Evolutionary conservation across 352 stramenopile genomes (phyloP), one percentile per base, ranked within the genome.

Genomic region (Phytophthora rubi): DNA sequence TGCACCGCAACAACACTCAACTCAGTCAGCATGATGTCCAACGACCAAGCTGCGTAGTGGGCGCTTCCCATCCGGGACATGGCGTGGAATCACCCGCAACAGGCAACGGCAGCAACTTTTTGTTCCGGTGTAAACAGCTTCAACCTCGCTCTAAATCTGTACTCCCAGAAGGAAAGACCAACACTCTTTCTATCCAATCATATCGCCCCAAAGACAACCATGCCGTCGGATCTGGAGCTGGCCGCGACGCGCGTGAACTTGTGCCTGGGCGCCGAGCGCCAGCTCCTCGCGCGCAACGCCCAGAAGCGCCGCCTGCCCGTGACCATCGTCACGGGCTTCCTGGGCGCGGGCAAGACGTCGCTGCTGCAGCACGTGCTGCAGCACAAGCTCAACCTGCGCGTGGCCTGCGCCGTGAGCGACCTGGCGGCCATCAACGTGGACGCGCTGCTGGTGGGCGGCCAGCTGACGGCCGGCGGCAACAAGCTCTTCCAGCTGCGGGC

Each of bases 331-430:
- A 90, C 76, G 12, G 84, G 84, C 37, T 90, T 90, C 57, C 57
- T 93, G 9, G 86, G 86, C 8, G 74, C 83, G 6, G 85, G 85
- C 62, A 93, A 93, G 68, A 91, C 83, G 51, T 91, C 85, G 53
- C 69, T 93, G 45, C 65, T 91, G 48, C 78, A 82, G 56, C 82
- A 90, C 66, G 70, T 92, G 56, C 70, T 93, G 48, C 70, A 79
- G 48, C 82, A 90, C 62, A 84, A 84, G 16, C 73, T 90, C 26
- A 93, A 93, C 64, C 70, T 92, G 23, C 81, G 80, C 28, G 76
- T 93, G 28, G 85, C 83, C 7, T 92, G 82, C 56, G 85, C 83
- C 9, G 81, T 93, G 21, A 92, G 83, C 54, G 84, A 93, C 60
- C 59, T 92, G 61, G 86, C 82, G 2, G 71, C 76, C 18, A 81